These are phyloP conservation scores for Auricularia sp. DNA, from an alignment of 768 basidiomycete species.

Conservation along the genomic window DNA sequence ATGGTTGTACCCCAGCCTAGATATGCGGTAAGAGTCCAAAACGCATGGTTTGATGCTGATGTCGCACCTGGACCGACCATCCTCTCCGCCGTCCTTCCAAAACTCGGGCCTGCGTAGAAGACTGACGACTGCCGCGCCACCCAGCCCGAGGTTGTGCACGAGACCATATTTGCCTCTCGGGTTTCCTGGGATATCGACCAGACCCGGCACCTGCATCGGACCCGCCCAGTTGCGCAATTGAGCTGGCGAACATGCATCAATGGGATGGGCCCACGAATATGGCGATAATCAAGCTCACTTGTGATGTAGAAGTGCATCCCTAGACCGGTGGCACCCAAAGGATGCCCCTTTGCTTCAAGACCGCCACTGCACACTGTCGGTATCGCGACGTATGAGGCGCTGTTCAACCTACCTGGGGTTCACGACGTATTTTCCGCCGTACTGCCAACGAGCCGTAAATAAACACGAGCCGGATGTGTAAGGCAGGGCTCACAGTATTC, in stretches of 20 bases:
- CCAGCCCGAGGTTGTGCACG: conserved; percentile 76
- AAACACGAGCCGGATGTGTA: background rate
- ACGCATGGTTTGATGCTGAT: background rate
- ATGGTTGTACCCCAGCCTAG: conserved; percentile 74
- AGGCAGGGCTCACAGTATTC: conserved; percentile 53
- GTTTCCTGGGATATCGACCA: conserved; percentile 49
- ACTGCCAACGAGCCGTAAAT: conserved; percentile 29
- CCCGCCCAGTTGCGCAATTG: conserved; percentile 53
- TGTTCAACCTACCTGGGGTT: conserved; percentile 41
- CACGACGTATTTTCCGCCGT: conserved; percentile 75
- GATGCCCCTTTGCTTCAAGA: conserved; percentile 82
- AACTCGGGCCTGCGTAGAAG: conserved; percentile 72
- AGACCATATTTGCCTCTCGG: conserved; percentile 69
- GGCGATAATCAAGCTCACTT: conserved; percentile 35
- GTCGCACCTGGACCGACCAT: conserved; percentile 35
- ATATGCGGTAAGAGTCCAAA: too few species aligned
- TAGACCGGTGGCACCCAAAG: conserved; percentile 71
- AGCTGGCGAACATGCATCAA: conserved; percentile 1
- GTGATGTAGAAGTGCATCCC: conserved; percentile 85
- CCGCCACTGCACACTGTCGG: conserved; percentile 40
- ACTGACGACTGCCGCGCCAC: conserved; percentile 70
- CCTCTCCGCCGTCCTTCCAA: conserved; percentile 51
- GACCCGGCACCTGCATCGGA: conserved; percentile 68
- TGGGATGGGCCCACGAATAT: background rate
- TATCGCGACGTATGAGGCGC: background rate